phyloP scores from a whole-genome alignment of 2,329 filamentous ascomycete species.

The Scorias spongiosa region DNA sequence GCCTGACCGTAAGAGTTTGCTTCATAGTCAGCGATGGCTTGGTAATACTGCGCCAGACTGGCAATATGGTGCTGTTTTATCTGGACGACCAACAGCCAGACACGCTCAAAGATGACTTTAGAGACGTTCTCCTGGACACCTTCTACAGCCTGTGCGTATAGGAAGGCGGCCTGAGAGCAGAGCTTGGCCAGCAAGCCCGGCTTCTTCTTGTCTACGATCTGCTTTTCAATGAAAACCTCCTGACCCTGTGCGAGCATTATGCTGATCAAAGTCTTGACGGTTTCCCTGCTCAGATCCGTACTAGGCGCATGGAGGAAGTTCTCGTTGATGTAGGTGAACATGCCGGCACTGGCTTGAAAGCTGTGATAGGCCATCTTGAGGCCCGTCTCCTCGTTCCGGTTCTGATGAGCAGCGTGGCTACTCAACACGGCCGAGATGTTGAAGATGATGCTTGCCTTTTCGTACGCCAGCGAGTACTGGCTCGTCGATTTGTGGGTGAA shows the following conservation, averaged over 20 bases:
- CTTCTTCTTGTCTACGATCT: slow-evolving; percentile 85
- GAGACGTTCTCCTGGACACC: slow-evolving; percentile 85
- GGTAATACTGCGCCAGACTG: slow-evolving; percentile 83
- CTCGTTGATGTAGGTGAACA: slow-evolving; percentile 99
- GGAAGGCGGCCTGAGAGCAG: slow-evolving; percentile 73
- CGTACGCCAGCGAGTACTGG: slow-evolving; percentile 91
- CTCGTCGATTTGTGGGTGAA: slow-evolving; percentile 97
- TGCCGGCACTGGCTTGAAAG: slow-evolving; percentile 93
- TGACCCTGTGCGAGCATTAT: slow-evolving; percentile 92
- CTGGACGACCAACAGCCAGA: slow-evolving; percentile 74
- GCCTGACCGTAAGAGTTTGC: slow-evolving; percentile 74
- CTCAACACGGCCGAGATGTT: slow-evolving; percentile 96
- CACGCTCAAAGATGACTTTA: slow-evolving; percentile 83
- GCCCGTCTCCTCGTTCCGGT: slow-evolving; percentile 77
- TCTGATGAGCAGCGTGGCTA: slow-evolving; percentile 86
- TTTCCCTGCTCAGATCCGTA: slow-evolving; percentile 87
- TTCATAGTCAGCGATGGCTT: slow-evolving; percentile 81
- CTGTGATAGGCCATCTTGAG: slow-evolving; percentile 96
- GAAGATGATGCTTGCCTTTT: slow-evolving; percentile 98
- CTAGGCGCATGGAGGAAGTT: slow-evolving; percentile 97
- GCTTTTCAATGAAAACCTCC: slow-evolving; percentile 95
- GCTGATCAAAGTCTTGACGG: slow-evolving; percentile 83
- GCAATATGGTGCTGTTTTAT: slow-evolving; percentile 69
- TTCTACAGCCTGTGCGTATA: slow-evolving; percentile 78
- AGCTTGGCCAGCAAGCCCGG: slow-evolving; percentile 81